Base-by-base conservation (phyloP, 257 asterid genomes). In the Nicotiana noctiflora region DNA sequence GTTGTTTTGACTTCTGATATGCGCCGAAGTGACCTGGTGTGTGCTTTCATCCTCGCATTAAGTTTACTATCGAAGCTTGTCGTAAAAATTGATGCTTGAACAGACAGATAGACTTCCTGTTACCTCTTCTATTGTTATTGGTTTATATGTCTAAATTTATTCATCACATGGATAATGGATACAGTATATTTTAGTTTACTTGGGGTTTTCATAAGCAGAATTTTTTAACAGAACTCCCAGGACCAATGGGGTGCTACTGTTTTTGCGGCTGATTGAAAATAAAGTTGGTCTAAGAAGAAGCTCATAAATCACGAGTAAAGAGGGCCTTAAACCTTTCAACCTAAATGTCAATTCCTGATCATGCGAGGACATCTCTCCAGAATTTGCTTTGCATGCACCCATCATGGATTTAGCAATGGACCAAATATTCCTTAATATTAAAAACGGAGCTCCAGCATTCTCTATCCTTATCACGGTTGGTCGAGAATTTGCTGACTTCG, bases 21-120 rank as follows among this genome's bases (percentile, higher is more conserved):
- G 83, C 93, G 94, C 27, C 90, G 98, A 83, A 95, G 96, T 80
- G 97, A 95, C 87, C 93, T 95, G 98, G 99, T 95, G 88, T 18
- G 90, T 86, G 61, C 18, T 37, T 57, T 46, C 9, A 61, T 49
- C 82, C 74, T 74, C 60, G 25, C 40, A 72, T 46, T 44, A 46
- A 46, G 37, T 1, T 46, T 13, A 23, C 61, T 0, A 0, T 49
- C 6, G 1, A 12, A 74, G 60, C 61, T 14, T 49, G 78, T 25
- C 8, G 23, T 72, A 37, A 74, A 5, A 70, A 7, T 0, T 49
- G 37, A 46, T 72, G 23, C 23, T 0, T 49, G 78, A 74, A 74
- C 40, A 7, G 17, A 23, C 14, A 23, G 56, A 51, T 51, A 51
- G 8, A 74, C 23, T 46, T 74, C 78, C 15, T 74, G 60, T 74